Base-by-base conservation (phyloP, 2,329 filamentous ascomycete species). In the Trichothecium roseum region DNA sequence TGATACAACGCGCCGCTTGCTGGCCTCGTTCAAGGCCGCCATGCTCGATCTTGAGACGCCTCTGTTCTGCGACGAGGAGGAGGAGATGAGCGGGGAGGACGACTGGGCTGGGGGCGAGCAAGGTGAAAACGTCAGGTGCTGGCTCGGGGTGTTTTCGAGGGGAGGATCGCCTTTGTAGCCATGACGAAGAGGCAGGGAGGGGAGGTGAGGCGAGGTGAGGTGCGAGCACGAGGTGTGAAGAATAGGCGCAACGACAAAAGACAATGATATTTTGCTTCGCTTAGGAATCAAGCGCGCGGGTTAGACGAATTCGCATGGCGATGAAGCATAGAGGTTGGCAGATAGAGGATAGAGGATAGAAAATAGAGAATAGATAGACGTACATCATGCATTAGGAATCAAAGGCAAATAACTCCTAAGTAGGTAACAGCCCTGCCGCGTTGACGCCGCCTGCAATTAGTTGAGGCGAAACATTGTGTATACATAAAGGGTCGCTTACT, bases 21-120 rank as follows among this genome's bases (percentile, higher is more conserved):
- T 81, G 9, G 56, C 65, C 5, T 66, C 73, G 10, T 79, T 95
- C 45, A 69, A 69, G 29, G 53, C 64, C 8, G 63, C 68, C 17
- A 79, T 95, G 75, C 49, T 52, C 8, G 55, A 59, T 3, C 58
- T 74, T 13, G 71, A 54, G 10, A 49, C 43, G 26, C 56, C 62
- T 4, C 47, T 75, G 61, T 24, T 60, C 69, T 55, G 63, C 51
- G 45, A 81, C 2, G 65, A 76, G 14, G 72, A 84, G 48, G 76
- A 75, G 6, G 63, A 72, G 38, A 69, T 86, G 30, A 63, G 63
- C 5, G 82, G 80, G 8, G 70, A 74, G 47, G 84, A 89, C 51
- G 84, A 89, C 53, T 89, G 84, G 84, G 70, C 67, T 3, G 20
- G 20, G 20, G 20, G 20, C 18, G 68, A 66, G 2, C 66, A 73